A percentile compares a stretch with the other conserved stretches of the same genome.
These are phyloP conservation scores for Colletotrichum zoysiae DNA, from an alignment of 2,329 filamentous ascomycete genomes.

Conservation along the genomic window DNA sequence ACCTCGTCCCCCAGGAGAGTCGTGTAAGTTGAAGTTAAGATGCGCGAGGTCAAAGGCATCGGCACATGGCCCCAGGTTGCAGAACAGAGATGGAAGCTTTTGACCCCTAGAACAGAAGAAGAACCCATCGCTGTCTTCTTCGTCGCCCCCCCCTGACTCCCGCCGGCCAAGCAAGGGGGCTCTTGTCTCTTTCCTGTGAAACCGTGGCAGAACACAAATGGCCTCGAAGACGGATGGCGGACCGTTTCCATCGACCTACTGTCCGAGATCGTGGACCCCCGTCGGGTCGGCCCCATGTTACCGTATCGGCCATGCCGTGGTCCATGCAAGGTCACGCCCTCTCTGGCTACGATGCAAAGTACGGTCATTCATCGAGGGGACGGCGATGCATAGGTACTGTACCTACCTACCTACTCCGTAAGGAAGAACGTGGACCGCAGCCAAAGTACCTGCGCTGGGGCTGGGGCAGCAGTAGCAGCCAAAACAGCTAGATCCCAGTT, in stretches of 20 bases:
- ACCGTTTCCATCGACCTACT: slow-evolving; percentile 14
- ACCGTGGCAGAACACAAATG: slow-evolving; percentile 30
- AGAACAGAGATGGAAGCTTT: slow-evolving; percentile 16
- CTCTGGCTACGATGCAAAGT: not conserved
- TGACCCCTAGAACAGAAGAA: slow-evolving; percentile 31
- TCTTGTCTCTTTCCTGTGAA: slow-evolving; percentile 33
- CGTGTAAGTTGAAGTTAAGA: not conserved
- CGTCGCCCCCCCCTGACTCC: slow-evolving; percentile 5
- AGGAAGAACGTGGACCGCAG: not conserved
- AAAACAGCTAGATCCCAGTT: slow-evolving; percentile 10
- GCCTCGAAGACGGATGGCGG: slow-evolving; percentile 22
- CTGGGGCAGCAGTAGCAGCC: slow-evolving; percentile 8
- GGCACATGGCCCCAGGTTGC: slow-evolving; percentile 20
- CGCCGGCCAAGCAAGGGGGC: slow-evolving; percentile 11
- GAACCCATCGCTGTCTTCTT: slow-evolving; percentile 12
- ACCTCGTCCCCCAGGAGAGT: not conserved
- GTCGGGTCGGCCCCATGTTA: slow-evolving; percentile 1
- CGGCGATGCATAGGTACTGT: not conserved
- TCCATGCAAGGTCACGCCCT: slow-evolving; percentile 16
- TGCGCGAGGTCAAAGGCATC: not conserved
- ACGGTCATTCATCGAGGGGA: not conserved
- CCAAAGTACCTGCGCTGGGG: slow-evolving; percentile 1
- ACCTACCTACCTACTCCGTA: not conserved
- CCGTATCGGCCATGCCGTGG: slow-evolving; percentile 8
- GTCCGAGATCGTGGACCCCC: slow-evolving; percentile 17